Conservation (phyloP, 495 filamentous ascomycete genomes). For the Penicillium maclennaniae region DNA sequence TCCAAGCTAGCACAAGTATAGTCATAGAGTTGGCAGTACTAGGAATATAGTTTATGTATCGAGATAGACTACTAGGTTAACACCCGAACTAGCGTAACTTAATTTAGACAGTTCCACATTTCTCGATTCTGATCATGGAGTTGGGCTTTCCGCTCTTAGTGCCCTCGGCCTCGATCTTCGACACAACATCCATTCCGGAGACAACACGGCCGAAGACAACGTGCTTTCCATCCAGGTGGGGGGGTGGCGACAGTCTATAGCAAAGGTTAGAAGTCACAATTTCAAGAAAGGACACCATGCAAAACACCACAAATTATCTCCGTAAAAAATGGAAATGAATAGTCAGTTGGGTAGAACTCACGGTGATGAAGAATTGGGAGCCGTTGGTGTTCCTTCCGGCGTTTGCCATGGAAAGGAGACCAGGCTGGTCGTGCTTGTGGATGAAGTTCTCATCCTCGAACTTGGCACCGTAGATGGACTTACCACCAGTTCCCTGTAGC, state of each 20-base stretch:
- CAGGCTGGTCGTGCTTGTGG: constrained; percentile 71
- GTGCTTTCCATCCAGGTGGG: constrained; percentile 82
- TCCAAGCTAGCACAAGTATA: too few species aligned
- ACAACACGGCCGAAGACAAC: constrained; percentile 71
- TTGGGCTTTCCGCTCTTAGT: background rate
- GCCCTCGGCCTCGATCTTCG: background rate
- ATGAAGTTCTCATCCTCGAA: constrained; percentile 87
- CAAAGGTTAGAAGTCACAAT: background rate
- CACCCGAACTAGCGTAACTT: background rate
- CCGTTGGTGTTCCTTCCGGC: constrained; percentile 77
- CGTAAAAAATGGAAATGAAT: background rate
- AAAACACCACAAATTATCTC: background rate
- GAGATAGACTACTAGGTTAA: background rate
- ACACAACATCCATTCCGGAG: background rate
- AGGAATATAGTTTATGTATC: background rate
- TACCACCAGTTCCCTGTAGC: constrained; percentile 70
- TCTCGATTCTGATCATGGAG: background rate
- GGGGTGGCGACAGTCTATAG: constrained; percentile 53
- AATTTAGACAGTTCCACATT: background rate
- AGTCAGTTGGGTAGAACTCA: background rate
- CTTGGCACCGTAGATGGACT: constrained; percentile 87
- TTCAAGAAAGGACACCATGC: background rate
- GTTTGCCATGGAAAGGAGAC: constrained; percentile 87
- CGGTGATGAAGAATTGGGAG: constrained; percentile 90
- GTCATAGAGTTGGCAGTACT: too few species aligned